These are phyloP conservation scores for Mycosphaerella arachidis DNA, from an alignment of 2,329 filamentous ascomycete species.

Conservation along the genomic window DNA sequence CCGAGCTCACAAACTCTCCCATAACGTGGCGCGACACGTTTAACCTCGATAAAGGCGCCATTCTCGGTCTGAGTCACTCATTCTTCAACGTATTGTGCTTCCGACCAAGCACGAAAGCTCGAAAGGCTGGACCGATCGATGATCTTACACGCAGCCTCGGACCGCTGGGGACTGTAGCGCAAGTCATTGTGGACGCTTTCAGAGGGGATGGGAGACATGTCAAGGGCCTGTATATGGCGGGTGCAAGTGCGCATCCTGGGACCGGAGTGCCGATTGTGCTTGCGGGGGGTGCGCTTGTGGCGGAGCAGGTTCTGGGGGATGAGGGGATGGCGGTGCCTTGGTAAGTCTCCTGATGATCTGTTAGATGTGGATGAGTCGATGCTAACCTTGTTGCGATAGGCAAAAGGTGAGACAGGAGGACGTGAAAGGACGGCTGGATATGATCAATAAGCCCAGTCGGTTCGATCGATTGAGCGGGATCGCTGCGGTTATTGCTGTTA, in stretches of 20 bases:
- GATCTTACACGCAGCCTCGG: constrained; percentile 23
- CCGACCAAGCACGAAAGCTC: constrained; percentile 57
- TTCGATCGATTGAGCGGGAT: constrained; percentile 23
- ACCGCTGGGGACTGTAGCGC: constrained; percentile 21
- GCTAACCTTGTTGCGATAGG: too few species aligned
- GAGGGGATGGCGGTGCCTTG: constrained; percentile 35
- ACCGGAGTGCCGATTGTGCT: constrained; percentile 71
- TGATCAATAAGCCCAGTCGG: constrained; percentile 24
- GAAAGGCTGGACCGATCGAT: constrained; percentile 42
- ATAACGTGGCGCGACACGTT: constrained; percentile 61
- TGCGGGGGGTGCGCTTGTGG: constrained; percentile 62
- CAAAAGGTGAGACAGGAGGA: not conserved
- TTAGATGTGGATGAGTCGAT: constrained; percentile 30
- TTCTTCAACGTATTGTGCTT: constrained; percentile 71
- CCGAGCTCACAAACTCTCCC: constrained; percentile 65
- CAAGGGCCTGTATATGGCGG: constrained; percentile 62
- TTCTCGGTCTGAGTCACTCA: constrained; percentile 65
- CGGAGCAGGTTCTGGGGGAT: constrained; percentile 48
- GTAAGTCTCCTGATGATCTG: too few species aligned
- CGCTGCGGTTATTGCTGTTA: constrained; percentile 19
- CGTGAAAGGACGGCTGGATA: constrained; percentile 27
- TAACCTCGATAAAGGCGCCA: constrained; percentile 71
- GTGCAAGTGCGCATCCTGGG: constrained; percentile 70
- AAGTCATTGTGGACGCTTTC: constrained; percentile 25
- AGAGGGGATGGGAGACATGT: constrained; percentile 36